A percentile compares a stretch with the other conserved stretches of the same genome.
phyloP scores from a whole-genome alignment of 768 basidiomycete species.

The Hortiboletus campestris region DNA sequence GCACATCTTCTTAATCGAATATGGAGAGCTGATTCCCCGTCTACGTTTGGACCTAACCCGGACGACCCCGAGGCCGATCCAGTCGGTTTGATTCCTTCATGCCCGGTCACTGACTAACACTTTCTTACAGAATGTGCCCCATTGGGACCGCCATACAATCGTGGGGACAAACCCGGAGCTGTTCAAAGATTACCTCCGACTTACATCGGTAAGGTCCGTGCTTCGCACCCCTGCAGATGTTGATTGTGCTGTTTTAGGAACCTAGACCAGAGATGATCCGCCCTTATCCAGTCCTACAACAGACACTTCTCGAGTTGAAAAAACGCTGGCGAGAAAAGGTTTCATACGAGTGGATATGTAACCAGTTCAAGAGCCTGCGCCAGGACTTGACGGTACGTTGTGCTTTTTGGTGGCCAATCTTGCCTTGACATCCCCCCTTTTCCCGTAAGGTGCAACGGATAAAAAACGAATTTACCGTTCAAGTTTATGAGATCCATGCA shows the following conservation, averaged over 20 bases:
- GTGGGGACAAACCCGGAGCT: slow-evolving; percentile 86
- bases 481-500: slow-evolving; percentile 97
- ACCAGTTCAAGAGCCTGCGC: slow-evolving; percentile 95
- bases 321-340: slow-evolving; percentile 78
- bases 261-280: slow-evolving; percentile 94
- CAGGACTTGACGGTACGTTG: slow-evolving; percentile 93
- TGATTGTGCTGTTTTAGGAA: slow-evolving; percentile 54
- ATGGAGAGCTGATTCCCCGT: slow-evolving; percentile 45
- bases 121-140: slow-evolving; percentile 78
- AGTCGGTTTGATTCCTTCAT: slow-evolving; percentile 40
- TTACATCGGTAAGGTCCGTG: slow-evolving; percentile 71
- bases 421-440: slow-evolving; percentile 8
- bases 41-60: slow-evolving; percentile 42
- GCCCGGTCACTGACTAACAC: slow-evolving; percentile 5
- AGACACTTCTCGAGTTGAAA: slow-evolving; percentile 85
- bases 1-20: slow-evolving; percentile 52
- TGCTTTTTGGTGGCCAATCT: not conserved
- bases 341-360: slow-evolving; percentile 88
- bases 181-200: slow-evolving; percentile 93
- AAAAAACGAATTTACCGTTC: slow-evolving; percentile 96
- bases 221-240: not conserved
- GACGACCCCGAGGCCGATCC: slow-evolving; percentile 76
- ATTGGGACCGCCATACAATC: slow-evolving; percentile 96
- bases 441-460: slow-evolving; percentile 87
- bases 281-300: slow-evolving; percentile 78